A percentile compares a stretch with the other conserved stretches of the same genome.
These are phyloP conservation scores for Fusarium sp. DNA, from an alignment of 2,329 filamentous ascomycete genomes.

Conservation along the genomic window DNA sequence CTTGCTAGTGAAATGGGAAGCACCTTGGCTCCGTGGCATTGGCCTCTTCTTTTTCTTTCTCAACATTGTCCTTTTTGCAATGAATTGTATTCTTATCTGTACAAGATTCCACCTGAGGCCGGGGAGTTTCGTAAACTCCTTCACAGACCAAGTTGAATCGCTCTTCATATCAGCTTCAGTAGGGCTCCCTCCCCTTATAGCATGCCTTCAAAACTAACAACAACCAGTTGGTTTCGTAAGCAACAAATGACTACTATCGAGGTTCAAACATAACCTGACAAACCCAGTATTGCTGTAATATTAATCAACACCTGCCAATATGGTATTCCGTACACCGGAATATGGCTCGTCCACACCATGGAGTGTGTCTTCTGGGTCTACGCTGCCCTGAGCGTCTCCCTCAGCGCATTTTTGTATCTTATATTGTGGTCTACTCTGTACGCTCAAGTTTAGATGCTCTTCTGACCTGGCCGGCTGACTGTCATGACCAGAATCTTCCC, in stretches of 20 bases:
- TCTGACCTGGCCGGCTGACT: background rate
- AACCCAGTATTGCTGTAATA: conserved; percentile 73
- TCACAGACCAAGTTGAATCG: conserved; percentile 80
- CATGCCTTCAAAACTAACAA: background rate
- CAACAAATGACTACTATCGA: background rate
- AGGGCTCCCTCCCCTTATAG: conserved; percentile 9
- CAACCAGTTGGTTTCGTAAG: conserved; percentile 56
- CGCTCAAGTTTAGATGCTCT: conserved; percentile 20
- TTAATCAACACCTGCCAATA: conserved; percentile 83
- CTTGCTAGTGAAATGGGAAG: conserved; percentile 44
- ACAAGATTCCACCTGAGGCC: conserved; percentile 76
- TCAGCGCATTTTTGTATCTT: conserved; percentile 77
- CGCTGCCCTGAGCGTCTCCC: conserved; percentile 70
- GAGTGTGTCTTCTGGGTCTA: conserved; percentile 80
- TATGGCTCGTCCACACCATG: conserved; percentile 70
- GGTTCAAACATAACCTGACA: background rate
- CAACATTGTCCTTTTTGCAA: conserved; percentile 69
- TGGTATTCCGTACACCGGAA: conserved; percentile 68
- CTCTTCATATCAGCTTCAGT: conserved; percentile 78
- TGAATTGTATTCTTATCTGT: conserved; percentile 71
- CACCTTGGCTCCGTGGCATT: conserved; percentile 65
- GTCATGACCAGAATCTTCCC: conserved; percentile 58
- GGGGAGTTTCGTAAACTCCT: conserved; percentile 74
- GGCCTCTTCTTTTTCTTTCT: conserved; percentile 70
- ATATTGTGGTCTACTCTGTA: conserved; percentile 72